Evolutionary conservation across 2,329 filamentous ascomycete species (phyloP).

Genomic region (Cladobotryum mycophilum): DNA sequence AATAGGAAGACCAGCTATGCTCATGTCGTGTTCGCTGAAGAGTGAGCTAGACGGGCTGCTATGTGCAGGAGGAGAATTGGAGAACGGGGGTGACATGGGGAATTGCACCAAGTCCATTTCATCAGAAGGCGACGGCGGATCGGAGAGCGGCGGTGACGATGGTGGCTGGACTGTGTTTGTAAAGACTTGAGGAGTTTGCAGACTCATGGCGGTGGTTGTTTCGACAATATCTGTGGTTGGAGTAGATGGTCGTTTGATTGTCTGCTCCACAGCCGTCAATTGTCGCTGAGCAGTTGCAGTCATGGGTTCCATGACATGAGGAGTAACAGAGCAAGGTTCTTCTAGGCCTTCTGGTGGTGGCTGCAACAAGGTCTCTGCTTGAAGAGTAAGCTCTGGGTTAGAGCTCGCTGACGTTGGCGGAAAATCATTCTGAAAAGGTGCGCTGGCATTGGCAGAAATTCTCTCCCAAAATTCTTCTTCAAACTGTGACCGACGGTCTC

Average conservation of each 20-base stretch:
- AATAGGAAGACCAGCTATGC: constrained; percentile 14
- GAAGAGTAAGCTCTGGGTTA: no score
- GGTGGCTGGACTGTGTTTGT: background rate
- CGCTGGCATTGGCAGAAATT: no score
- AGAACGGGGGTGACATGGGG: constrained; percentile 1
- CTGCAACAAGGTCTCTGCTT: no score
- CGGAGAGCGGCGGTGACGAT: background rate
- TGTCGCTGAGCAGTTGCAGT: no score
- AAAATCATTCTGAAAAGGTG: no score
- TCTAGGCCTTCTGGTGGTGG: no score
- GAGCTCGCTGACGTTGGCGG: no score
- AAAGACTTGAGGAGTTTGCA: background rate
- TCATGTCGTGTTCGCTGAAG: constrained; percentile 17
- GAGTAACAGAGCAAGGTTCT: no score
- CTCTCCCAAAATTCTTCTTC: no score
- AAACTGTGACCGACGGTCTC: no score
- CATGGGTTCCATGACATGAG: no score
- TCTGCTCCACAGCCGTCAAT: no score
- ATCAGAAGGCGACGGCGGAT: background rate
- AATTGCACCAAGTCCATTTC: constrained; percentile 1
- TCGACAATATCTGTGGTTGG: background rate
- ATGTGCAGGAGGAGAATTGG: background rate
- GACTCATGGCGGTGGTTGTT: background rate
- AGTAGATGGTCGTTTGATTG: background rate
- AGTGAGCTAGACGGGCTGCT: constrained; percentile 18